phyloP scores from a whole-genome alignment of 306 rosid genomes.

The Carpinus fangiana region DNA sequence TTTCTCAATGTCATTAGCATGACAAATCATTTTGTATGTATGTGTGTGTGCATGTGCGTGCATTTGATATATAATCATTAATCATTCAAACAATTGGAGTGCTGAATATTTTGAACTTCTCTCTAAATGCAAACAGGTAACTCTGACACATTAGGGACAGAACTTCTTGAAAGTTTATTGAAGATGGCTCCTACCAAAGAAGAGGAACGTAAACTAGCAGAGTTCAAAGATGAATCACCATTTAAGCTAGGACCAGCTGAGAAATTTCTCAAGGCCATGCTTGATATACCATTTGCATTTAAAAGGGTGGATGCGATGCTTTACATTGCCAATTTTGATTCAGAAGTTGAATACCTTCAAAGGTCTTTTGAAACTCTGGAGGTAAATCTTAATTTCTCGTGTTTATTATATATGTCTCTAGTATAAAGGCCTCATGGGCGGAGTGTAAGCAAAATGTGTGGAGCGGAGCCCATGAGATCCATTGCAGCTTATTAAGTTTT shows the following conservation, averaged over 20 bases:
- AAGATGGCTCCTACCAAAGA: slow-evolving; percentile 94
- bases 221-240: slow-evolving; percentile 75
- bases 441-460: no score
- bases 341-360: slow-evolving; percentile 76
- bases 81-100: not conserved
- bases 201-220: slow-evolving; percentile 69
- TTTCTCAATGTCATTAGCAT: not conserved
- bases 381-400: slow-evolving; percentile 43
- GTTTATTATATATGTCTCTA: not conserved
- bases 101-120: not conserved
- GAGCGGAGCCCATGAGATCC: no score
- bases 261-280: slow-evolving; percentile 83
- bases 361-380: slow-evolving; percentile 72
- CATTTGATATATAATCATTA: not conserved
- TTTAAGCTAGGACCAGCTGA: slow-evolving; percentile 89
- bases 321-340: slow-evolving; percentile 85
- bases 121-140: slow-evolving; percentile 52
- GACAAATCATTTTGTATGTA: not conserved
- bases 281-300: slow-evolving; percentile 87
- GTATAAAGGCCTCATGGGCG: no score
- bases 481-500: no score
- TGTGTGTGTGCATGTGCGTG: no score
- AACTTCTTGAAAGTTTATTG: slow-evolving; percentile 76
- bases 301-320: slow-evolving; percentile 93
- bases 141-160: slow-evolving; percentile 74